Base-by-base conservation (phyloP, 208 protist species). In the Leishmania tropica region DNA sequence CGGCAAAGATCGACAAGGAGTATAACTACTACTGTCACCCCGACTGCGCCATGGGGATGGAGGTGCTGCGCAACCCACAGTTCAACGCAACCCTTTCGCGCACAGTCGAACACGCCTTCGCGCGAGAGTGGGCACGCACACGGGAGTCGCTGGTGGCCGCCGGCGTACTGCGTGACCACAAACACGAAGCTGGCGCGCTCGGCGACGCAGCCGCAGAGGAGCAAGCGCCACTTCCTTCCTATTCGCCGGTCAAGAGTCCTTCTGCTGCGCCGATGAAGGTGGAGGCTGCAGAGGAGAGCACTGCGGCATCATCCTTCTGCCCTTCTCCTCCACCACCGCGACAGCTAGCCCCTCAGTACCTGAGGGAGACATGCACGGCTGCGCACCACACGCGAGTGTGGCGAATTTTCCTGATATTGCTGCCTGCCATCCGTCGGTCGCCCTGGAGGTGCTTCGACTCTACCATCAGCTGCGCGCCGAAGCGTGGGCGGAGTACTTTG, bases 401-500 rank as follows among this genome's bases (percentile, higher is more conserved):
- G 24, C 70, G 21, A 31, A 21, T 74, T 54, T 74, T 35, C 10
- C 21, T 35, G 75, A 78, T 28, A 65, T 64, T 3, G 40, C 35
- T 1, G 56, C 0, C 24, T 67, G 54, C 37, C 54, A 62, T 6
- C 75, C 78, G 37, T 42, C 28, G 1, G 48, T 85, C 0, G 77
- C 73, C 8, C 51, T 80, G 21, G 83, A 82, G 79, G 78, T 86
- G 51, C 40, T 45, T 21, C 68, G 75, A 42, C 79, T 86, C 40
- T 91, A 87, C 78, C 74, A 85, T 48, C 90, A 92, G 64, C 83
- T 94, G 35, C 90, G 93, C 35, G 86, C 90, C 76, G 90, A 94
- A 45, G 83, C 87, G 45, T 94, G 91, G 90, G 72, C 82, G 75
- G 79, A 88, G n/a, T 94, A 96, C 88, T 91, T 92, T 76, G 89